phyloP scores from a whole-genome alignment of 1,284 basidiomycete species.

The Papiliotrema nemorosa region DNA sequence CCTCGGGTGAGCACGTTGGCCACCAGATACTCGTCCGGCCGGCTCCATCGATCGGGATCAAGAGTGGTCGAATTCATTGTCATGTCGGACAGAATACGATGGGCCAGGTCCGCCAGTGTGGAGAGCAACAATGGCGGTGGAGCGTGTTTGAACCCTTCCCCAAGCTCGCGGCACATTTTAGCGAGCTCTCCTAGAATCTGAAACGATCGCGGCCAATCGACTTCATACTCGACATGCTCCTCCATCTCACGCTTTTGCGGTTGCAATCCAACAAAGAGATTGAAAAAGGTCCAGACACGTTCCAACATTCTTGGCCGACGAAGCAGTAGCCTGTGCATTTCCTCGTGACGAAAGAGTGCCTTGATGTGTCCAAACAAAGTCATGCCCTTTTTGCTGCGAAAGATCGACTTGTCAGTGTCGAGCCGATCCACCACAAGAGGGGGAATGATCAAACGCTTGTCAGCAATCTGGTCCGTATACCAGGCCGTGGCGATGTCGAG shows the following conservation, averaged over 20 bases:
- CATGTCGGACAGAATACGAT: conserved; percentile 65
- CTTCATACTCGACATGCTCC: conserved; percentile 87
- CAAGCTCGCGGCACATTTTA: conserved; percentile 80
- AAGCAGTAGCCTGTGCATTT: conserved; percentile 72
- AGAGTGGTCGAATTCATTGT: conserved; percentile 49
- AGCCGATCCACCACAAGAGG: conserved; percentile 37
- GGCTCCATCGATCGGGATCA: conserved; percentile 62
- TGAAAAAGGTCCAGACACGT: conserved; percentile 63
- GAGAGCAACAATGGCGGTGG: conserved; percentile 59
- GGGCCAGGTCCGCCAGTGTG: conserved; percentile 67
- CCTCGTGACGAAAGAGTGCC: conserved; percentile 61
- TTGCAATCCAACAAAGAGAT: conserved; percentile 86
- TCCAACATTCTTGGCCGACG: conserved; percentile 60
- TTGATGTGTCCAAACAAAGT: conserved; percentile 77
- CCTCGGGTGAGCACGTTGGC: conserved; percentile 20
- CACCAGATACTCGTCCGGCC: conserved; percentile 59
- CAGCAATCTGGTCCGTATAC: conserved; percentile 77
- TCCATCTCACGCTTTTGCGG: conserved; percentile 77
- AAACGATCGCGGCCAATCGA: conserved; percentile 92
- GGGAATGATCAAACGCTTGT: conserved; percentile 62
- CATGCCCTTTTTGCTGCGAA: conserved; percentile 91
- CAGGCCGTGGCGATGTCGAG: conserved; percentile 78
- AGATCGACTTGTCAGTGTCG: conserved; percentile 58
- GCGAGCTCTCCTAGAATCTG: conserved; percentile 84
- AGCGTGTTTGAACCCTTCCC: conserved; percentile 67